phyloP scores from a whole-genome alignment of 2,329 filamentous ascomycete genomes.

The Aspergillus neotritici region DNA sequence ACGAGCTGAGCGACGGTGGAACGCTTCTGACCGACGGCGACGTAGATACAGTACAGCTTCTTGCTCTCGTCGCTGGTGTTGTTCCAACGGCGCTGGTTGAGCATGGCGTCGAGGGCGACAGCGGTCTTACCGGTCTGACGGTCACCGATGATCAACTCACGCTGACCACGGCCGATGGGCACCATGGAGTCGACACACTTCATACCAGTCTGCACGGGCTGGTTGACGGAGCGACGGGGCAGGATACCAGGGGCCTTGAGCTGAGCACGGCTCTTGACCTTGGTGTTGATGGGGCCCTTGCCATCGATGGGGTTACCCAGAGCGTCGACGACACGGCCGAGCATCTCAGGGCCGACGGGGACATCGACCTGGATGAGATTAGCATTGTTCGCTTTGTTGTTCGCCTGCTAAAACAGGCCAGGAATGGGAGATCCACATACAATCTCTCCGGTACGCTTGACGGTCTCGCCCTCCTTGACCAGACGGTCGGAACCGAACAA shows the following conservation, averaged over 20 bases:
- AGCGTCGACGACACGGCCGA: slow-evolving; percentile 97
- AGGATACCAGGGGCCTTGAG: slow-evolving; percentile 98
- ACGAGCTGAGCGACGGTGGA: slow-evolving; percentile 98
- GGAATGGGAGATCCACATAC: slow-evolving; percentile 52
- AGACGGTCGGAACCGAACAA: slow-evolving; percentile 99
- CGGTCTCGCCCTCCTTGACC: slow-evolving; percentile 98
- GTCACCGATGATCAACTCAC: slow-evolving; percentile 99
- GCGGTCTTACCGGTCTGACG: slow-evolving; percentile 99
- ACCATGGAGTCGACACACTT: slow-evolving; percentile 99
- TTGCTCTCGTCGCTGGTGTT: slow-evolving; percentile 75
- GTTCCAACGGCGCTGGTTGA: slow-evolving; percentile 99
- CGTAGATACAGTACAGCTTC: slow-evolving; percentile 99
- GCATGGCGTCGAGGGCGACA: slow-evolving; percentile 93
- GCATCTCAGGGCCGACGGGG: slow-evolving; percentile 83
- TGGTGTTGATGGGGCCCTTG: slow-evolving; percentile 94
- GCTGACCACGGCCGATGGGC: slow-evolving; percentile 98
- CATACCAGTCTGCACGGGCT: slow-evolving; percentile 98
- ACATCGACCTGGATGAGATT: slow-evolving; percentile 70
- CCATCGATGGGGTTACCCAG: slow-evolving; percentile 99
- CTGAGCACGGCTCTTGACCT: slow-evolving; percentile 90
- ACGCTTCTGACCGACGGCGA: slow-evolving; percentile 98
- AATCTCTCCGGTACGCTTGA: slow-evolving; percentile 99
- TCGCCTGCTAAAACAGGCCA: not conserved
- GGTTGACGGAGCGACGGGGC: slow-evolving; percentile 91
- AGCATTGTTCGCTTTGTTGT: not conserved